Evolutionary conservation across 2,329 filamentous ascomycete species (phyloP), one percentile per base, ranked within the genome.

Genomic region (Aspergillus sergii): DNA sequence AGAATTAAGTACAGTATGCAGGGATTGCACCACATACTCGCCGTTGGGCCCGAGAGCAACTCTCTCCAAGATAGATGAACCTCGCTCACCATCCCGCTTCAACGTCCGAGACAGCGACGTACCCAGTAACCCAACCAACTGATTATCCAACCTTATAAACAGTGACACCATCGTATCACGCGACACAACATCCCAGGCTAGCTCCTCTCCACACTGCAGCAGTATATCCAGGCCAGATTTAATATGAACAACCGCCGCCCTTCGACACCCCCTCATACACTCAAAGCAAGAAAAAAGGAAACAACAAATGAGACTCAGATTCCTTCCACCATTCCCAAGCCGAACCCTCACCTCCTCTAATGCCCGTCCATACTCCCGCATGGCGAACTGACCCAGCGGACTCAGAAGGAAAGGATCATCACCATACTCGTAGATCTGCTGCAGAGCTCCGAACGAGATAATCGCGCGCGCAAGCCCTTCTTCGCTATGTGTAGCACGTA

Each of bases 211-310:
- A 30, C 12, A 12, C 3, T 53, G 45, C 1, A 36, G 23, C 21
- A 61, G 34, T 19, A 61, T 23, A 32, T 58, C 36, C 45, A 58
- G 12, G 1, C 59, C 54, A 1, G 59, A 61, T 30, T 32, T 36
- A 14, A 61, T 61, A 30, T 61, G 59, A n/a, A 61, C 50, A n/a
- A 53, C 46, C 5, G 59, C 59, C n/a, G 54, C 54, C 14, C 43
- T n/a, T 7, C 45, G 59, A 43, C 54, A 57, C 5, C 59, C 59
- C 6, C 59, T 34, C 1, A 58, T 45, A 30, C 54, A 48, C 32
- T 61, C 59, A 26, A 57, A 61, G 19, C 41, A 57, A 2, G 59
- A 36, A 19, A 61, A 61, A 12, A 61, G 46, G 4, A 51, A 48
- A 51, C 26, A 41, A n/a, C 53, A 50, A 1, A 39, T 16, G 4